Conservation (phyloP, 2,329 filamentous ascomycete genomes). For the Pseudofabraea citricarpa region DNA sequence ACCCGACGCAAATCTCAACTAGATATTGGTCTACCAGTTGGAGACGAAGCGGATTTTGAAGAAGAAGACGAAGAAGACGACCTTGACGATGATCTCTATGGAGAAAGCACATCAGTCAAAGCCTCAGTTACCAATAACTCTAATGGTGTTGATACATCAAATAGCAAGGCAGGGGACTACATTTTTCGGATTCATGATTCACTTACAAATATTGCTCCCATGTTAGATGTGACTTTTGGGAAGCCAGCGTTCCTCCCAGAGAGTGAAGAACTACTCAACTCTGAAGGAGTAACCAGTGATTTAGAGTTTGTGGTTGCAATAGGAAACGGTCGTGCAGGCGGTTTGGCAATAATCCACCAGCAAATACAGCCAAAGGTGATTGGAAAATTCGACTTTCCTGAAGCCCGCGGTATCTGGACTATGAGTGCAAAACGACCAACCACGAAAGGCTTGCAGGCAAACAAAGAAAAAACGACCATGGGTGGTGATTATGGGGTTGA, state of each 20-base stretch:
- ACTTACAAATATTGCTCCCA: constrained; percentile 73
- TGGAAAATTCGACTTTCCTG: constrained; percentile 66
- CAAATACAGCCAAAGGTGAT: constrained; percentile 71
- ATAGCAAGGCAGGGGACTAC: constrained; percentile 56
- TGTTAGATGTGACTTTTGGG: constrained; percentile 70
- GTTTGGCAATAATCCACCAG: constrained; percentile 71
- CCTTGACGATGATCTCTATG: constrained; percentile 55
- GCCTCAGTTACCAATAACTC: constrained; percentile 31
- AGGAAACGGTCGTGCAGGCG: constrained; percentile 61
- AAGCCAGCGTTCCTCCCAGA: constrained; percentile 41
- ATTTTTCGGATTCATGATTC: constrained; percentile 73
- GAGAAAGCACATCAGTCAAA: constrained; percentile 43
- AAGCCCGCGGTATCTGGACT: constrained; percentile 76
- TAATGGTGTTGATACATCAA: constrained; percentile 29
- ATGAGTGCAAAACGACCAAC: constrained; percentile 64
- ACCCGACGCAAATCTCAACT: constrained; percentile 60
- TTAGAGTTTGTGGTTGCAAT: constrained; percentile 56
- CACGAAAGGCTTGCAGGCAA: constrained; percentile 51
- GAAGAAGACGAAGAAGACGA: constrained; percentile 49
- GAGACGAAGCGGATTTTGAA: constrained; percentile 15
- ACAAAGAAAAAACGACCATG: constrained; percentile 42
- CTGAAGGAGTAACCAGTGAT: constrained; percentile 46
- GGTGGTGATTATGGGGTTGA: constrained; percentile 49
- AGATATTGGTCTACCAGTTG: constrained; percentile 31
- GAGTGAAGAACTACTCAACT: constrained; percentile 39